phyloP scores from a whole-genome alignment of 2,329 filamentous ascomycete species.

The Rhinocladiella similis region DNA sequence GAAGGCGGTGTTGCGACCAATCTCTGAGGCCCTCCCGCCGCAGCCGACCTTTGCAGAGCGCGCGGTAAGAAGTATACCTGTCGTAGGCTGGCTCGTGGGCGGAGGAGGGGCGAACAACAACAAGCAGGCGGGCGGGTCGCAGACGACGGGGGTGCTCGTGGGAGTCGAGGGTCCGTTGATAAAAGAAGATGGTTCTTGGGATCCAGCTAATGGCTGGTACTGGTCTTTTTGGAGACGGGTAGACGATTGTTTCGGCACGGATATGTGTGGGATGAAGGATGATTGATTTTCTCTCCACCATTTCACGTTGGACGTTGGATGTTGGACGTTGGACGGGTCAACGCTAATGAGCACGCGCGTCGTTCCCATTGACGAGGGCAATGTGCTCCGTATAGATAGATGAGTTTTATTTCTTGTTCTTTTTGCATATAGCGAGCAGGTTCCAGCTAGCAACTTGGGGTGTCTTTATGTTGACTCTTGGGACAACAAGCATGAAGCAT shows the following conservation, averaged over 20 bases:
- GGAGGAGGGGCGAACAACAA: conserved; percentile 1
- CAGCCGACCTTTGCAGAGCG: conserved; percentile 66
- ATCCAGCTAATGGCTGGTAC: conserved; percentile 42
- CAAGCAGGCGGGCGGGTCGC: background rate
- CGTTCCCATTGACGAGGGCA: no score
- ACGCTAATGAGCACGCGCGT: no score
- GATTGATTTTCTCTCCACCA: conserved; percentile 35
- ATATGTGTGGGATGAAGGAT: conserved; percentile 61
- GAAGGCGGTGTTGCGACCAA: conserved; percentile 64
- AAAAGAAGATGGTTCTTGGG: conserved; percentile 44
- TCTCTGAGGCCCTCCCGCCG: conserved; percentile 69
- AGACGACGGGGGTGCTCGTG: conserved; percentile 35
- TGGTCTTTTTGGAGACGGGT: conserved; percentile 62
- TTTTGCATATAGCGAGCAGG: background rate
- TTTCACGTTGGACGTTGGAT: background rate
- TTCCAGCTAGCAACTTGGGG: background rate
- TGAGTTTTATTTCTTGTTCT: background rate
- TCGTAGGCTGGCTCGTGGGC: conserved; percentile 70
- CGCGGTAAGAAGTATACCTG: conserved; percentile 64
- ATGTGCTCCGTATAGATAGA: no score
- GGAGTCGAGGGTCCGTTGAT: conserved; percentile 48
- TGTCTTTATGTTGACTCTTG: background rate
- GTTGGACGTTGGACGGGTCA: no score
- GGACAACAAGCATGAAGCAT: no score
- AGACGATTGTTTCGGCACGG: conserved; percentile 58